These are phyloP conservation scores for Chalciporus piperatus DNA, from an alignment of 768 basidiomycete species.

Conservation along the genomic window DNA sequence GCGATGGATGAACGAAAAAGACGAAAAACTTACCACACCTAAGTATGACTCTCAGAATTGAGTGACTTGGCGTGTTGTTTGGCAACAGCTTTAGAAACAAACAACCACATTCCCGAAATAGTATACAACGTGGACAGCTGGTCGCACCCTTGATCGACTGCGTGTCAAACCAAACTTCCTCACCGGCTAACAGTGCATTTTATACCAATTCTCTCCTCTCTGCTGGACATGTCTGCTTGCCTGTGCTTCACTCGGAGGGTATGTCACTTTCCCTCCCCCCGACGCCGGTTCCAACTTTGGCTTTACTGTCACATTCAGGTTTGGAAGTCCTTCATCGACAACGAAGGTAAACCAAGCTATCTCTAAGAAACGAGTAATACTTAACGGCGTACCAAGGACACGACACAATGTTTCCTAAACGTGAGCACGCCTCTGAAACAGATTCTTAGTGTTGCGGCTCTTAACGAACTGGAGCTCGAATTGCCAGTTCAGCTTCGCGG, in stretches of 20 bases:
- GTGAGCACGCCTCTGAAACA: slow-evolving; percentile 36
- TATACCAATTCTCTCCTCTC: not conserved
- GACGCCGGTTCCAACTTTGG: slow-evolving; percentile 1
- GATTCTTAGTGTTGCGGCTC: slow-evolving; percentile 8
- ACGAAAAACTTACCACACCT: too few relatives aligned
- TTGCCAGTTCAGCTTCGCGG: not conserved
- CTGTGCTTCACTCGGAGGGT: slow-evolving; percentile 68
- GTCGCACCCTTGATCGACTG: too few relatives aligned
- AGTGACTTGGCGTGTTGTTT: too few relatives aligned
- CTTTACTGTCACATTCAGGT: slow-evolving; percentile 40
- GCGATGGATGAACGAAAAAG: too few relatives aligned
- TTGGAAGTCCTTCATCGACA: slow-evolving; percentile 78
- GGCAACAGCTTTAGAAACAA: slow-evolving; percentile 29
- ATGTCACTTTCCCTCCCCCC: slow-evolving; percentile 12
- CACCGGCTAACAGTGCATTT: not conserved
- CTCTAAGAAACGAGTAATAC: not conserved
- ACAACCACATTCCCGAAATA: slow-evolving; percentile 22
- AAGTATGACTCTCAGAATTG: too few relatives aligned
- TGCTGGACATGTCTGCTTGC: slow-evolving; percentile 56
- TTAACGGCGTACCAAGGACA: slow-evolving; percentile 51
- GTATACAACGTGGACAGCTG: not conserved
- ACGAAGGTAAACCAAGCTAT: slow-evolving; percentile 50
- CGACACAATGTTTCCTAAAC: slow-evolving; percentile 78
- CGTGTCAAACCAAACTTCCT: too few relatives aligned
- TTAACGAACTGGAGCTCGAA: slow-evolving; percentile 8